Conservation (phyloP, 257 asterid species). For the Linaria vulgaris region DNA sequence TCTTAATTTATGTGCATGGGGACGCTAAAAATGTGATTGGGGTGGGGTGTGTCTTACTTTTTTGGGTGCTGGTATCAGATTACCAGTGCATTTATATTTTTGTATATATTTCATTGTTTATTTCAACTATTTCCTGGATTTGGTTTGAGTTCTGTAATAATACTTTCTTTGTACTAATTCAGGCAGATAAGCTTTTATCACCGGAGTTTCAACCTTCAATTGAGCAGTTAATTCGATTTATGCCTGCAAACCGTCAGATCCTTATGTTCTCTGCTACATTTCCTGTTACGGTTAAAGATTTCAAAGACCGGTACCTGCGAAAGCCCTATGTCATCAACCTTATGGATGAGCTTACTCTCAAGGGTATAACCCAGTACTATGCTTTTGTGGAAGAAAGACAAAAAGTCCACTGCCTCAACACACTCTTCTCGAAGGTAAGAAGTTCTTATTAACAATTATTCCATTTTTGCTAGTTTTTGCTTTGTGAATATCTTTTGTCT, state of each 20-base stretch:
- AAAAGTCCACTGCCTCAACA: slow-evolving; percentile 86
- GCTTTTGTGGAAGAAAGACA: slow-evolving; percentile 96
- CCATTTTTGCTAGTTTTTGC: background rate
- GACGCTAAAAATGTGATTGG: slow-evolving; percentile 11
- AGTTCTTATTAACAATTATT: background rate
- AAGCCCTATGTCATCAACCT: slow-evolving; percentile 81
- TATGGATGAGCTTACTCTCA: slow-evolving; percentile 92
- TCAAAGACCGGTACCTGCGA: slow-evolving; percentile 68
- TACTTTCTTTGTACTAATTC: slow-evolving; percentile 31
- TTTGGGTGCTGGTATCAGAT: slow-evolving; percentile 18
- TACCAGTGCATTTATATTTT: slow-evolving; percentile 10
- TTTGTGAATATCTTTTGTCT: slow-evolving; percentile 8
- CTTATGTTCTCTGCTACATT: slow-evolving; percentile 93
- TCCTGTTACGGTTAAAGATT: slow-evolving; percentile 85
- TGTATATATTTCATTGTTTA: slow-evolving; percentile 3
- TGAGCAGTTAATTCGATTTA: slow-evolving; percentile 67
- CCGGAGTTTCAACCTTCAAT: slow-evolving; percentile 93
- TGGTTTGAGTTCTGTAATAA: slow-evolving; percentile 17
- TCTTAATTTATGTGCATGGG: too few species aligned
- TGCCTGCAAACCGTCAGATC: slow-evolving; percentile 73
- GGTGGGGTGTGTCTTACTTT: slow-evolving; percentile 1
- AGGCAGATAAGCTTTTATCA: slow-evolving; percentile 93
- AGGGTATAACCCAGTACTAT: slow-evolving; percentile 86
- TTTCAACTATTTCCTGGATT: slow-evolving; percentile 7
- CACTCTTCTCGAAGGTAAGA: slow-evolving; percentile 78